These are phyloP conservation scores for Fusarium sp. DNA, from an alignment of 2,329 filamentous ascomycete genomes.

Conservation along the genomic window DNA sequence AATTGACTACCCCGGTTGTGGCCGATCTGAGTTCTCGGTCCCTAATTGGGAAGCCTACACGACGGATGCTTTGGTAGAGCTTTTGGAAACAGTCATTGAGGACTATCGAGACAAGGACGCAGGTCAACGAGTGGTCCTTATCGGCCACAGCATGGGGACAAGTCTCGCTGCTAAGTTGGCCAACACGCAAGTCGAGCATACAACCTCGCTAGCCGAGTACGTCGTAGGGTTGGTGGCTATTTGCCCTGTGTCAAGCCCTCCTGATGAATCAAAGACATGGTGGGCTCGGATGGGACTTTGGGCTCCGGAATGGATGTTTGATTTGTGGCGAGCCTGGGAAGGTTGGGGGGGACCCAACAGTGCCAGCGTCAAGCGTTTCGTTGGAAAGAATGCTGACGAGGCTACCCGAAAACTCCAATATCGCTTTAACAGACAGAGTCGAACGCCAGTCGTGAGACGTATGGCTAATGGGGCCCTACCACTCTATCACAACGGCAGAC, in stretches of 20 bases:
- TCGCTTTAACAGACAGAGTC: constrained; percentile 84
- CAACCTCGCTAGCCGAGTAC: constrained; percentile 65
- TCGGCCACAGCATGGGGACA: constrained; percentile 92
- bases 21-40: constrained; percentile 78
- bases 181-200: constrained; percentile 53
- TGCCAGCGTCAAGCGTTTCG: constrained; percentile 80
- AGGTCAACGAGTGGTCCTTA: constrained; percentile 78
- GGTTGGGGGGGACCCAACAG: constrained; percentile 81
- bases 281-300: constrained; percentile 68
- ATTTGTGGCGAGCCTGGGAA: constrained; percentile 82
- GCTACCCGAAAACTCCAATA: constrained; percentile 75
- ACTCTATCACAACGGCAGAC: constrained; percentile 60
- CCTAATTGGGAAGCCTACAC: constrained; percentile 81
- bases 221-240: constrained; percentile 83
- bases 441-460: constrained; percentile 82
- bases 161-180: constrained; percentile 79
- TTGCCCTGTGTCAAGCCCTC: constrained; percentile 77
- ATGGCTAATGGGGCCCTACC: constrained; percentile 81
- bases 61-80: constrained; percentile 76
- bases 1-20: constrained; percentile 91
- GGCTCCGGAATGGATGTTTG: constrained; percentile 77
- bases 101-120: constrained; percentile 72
- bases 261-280: constrained; percentile 55
- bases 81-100: constrained; percentile 80
- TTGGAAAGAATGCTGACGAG: constrained; percentile 71